These are phyloP conservation scores for Penicillium sp. DNA, from an alignment of 2,329 filamentous ascomycete genomes.

Conservation along the genomic window DNA sequence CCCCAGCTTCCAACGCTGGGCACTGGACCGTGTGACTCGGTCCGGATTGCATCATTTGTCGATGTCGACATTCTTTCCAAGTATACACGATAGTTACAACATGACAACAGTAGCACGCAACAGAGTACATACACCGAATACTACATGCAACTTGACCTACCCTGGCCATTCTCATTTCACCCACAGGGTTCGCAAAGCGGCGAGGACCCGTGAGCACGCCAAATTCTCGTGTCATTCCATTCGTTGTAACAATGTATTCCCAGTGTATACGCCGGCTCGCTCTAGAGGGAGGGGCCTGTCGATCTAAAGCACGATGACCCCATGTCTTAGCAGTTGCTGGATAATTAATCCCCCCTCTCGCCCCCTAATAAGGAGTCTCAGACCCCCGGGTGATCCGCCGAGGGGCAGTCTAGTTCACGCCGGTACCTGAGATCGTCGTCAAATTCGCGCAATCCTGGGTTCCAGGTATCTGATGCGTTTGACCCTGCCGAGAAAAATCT, in stretches of 20 bases:
- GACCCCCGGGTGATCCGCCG: constrained; percentile 19
- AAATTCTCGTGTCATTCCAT: background rate
- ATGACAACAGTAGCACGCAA: background rate
- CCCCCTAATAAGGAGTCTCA: constrained; percentile 4
- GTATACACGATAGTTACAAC: background rate
- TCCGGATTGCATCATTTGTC: constrained; percentile 11
- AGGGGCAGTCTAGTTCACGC: constrained; percentile 15
- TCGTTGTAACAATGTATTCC: constrained; percentile 3
- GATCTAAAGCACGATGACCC: constrained; percentile 26
- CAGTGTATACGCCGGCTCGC: background rate
- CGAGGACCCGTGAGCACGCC: constrained; percentile 13
- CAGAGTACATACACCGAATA: background rate
- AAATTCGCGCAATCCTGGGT: constrained; percentile 19
- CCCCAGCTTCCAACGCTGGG: constrained; percentile 3
- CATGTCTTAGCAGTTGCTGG: constrained; percentile 19
- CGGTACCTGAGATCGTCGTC: constrained; percentile 23
- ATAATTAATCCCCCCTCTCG: constrained; percentile 21
- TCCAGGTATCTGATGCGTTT: constrained; percentile 2
- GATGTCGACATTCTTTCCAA: background rate
- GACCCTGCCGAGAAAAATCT: constrained; percentile 7
- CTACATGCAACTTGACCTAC: constrained; percentile 6
- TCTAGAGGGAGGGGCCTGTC: constrained; percentile 7
- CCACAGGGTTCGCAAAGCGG: background rate
- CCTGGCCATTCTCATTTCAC: constrained; percentile 11
- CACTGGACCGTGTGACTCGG: constrained; percentile 1